Evolutionary conservation across 495 filamentous ascomycete genomes (phyloP), one percentile per base, ranked within the genome.

Genomic region (Aspergillus sparsus): DNA sequence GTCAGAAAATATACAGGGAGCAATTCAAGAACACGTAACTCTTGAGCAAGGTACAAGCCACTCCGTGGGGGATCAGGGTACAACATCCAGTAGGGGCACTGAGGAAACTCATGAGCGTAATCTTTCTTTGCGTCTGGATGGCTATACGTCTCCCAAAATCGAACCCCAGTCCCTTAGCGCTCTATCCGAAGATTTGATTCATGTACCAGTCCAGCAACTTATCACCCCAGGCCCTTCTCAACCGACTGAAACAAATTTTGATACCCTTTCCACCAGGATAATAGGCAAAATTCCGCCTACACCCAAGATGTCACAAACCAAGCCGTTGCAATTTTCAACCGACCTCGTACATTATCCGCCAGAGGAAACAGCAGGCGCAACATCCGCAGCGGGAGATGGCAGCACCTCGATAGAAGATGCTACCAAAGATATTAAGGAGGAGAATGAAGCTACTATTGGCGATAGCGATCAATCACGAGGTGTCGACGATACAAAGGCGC

Each of bases 171-270:
- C 53, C 11, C 12, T 12, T 27, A 46, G 21, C 6, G 33, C 16
- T 2, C 6, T 49, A 31, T 16, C 39, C 21, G 37, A 46, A 32
- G 35, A 3, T 5, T 31, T 56, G 33, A 27, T 36, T 36, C 46
- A n/a, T 46, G 15, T 54, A 27, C 34, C 44, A 46, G 54, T 57
- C 31, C 61, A 63, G 27, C 68, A 66, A 47, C 53, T 68, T 21
- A 42, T 58, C 3, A 72, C 64, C 11, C 64, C 67, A 34, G 66
- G 66, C 16, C 57, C 62, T 54, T 71, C 71, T 3, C 68, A 74
- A 33, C 58, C 66, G 49, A 32, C 21, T 33, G 53, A 37, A 34
- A 7, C 41, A 15, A 49, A 49, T 12, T 32, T 55, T 10, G 27
- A 59, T 32, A 7, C 37, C 11, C 12, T 11, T 8, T 18, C 9